phyloP scores from a whole-genome alignment of 1,284 basidiomycete genomes.

The Coniophora puteana region DNA sequence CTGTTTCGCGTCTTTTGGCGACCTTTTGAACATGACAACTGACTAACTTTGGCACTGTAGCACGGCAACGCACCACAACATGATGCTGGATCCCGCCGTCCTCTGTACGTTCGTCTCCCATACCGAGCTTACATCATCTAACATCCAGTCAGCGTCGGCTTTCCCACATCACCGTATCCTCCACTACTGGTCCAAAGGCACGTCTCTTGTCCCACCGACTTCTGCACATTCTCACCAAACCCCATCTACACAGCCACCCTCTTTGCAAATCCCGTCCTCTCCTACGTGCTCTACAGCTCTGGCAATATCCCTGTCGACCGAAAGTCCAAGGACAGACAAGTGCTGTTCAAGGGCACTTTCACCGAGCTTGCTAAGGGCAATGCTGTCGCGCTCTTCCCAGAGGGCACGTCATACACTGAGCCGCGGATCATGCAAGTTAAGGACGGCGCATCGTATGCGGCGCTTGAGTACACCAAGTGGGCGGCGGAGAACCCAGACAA shows the following conservation, averaged over 20 bases:
- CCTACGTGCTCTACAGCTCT: slow-evolving; percentile 78
- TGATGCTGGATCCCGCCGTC: slow-evolving; percentile 85
- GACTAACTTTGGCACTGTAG: slow-evolving; percentile 35
- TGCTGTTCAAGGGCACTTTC: slow-evolving; percentile 88
- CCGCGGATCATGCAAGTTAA: slow-evolving; percentile 92
- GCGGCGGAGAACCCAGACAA: slow-evolving; percentile 47
- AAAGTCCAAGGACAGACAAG: slow-evolving; percentile 85
- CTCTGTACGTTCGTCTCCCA: slow-evolving; percentile 55
- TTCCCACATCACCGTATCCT: slow-evolving; percentile 79
- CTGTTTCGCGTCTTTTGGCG: background rate
- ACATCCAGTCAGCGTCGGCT: slow-evolving; percentile 49
- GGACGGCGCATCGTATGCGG: slow-evolving; percentile 94
- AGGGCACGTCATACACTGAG: slow-evolving; percentile 89
- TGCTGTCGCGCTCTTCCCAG: slow-evolving; percentile 91
- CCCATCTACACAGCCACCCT: slow-evolving; percentile 49
- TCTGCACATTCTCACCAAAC: slow-evolving; percentile 9
- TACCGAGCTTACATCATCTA: slow-evolving; percentile 1
- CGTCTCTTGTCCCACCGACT: slow-evolving; percentile 10
- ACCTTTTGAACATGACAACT: background rate
- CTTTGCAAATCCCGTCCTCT: slow-evolving; percentile 74
- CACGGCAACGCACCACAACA: slow-evolving; percentile 86
- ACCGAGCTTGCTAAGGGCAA: slow-evolving; percentile 77
- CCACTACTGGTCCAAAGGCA: slow-evolving; percentile 93
- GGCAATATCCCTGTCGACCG: slow-evolving; percentile 97
- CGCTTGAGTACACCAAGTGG: slow-evolving; percentile 89